Conservation (phyloP, 2,329 filamentous ascomycete genomes). For the Colletotrichum coccodes region DNA sequence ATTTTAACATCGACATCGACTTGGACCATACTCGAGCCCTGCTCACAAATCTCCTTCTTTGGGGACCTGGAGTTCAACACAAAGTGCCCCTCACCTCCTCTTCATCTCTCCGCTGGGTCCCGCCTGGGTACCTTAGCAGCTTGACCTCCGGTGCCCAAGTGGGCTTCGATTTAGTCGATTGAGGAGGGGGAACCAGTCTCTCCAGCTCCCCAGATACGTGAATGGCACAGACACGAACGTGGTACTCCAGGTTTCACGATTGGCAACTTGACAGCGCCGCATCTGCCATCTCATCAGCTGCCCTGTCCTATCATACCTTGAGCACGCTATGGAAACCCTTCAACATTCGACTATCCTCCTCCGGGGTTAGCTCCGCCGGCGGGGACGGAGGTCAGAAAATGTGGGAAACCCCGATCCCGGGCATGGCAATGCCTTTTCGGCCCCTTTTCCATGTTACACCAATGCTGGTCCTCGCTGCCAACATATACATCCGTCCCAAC, state of each 20-base stretch:
- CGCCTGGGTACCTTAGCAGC: not conserved
- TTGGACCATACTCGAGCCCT: not conserved
- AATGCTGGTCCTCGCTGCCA: conserved; percentile 5
- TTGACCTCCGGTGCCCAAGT: not conserved
- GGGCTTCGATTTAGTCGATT: not conserved
- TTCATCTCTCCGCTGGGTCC: not conserved
- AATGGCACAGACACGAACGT: not conserved
- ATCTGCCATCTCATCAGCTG: conserved; percentile 1
- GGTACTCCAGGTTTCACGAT: not conserved
- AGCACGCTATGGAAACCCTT: not conserved
- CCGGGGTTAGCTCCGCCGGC: conserved; percentile 12
- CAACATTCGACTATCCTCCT: not conserved
- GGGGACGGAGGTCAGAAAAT: conserved; percentile 10
- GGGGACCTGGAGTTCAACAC: not conserved
- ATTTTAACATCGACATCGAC: not conserved
- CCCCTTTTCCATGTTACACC: conserved; percentile 2
- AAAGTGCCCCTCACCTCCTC: not conserved
- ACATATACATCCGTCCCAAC: not conserved
- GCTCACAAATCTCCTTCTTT: not conserved
- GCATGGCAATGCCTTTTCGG: not conserved
- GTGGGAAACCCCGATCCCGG: conserved; percentile 19
- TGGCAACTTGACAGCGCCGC: conserved; percentile 6
- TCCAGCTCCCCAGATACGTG: not conserved
- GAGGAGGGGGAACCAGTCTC: not conserved
- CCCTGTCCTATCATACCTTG: not conserved